Base-by-base conservation (phyloP, 2,329 filamentous ascomycete genomes). In the Ophiocordyceps camponoti-floridani region DNA sequence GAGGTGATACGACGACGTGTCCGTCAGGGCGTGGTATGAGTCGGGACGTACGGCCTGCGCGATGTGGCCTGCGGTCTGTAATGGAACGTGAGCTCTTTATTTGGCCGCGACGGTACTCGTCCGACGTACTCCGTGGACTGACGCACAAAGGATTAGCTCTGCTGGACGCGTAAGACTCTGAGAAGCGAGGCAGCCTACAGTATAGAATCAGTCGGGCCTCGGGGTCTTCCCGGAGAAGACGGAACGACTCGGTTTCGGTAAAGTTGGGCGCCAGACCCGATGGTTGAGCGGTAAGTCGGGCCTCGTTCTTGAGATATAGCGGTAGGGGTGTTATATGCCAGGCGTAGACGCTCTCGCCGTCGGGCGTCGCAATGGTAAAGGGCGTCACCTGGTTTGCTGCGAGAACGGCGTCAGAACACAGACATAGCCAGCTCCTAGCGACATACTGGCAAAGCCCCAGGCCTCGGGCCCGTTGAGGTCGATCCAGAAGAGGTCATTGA, bases 251-350 rank as follows among this genome's bases (percentile, higher is more conserved):
- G 0, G 72, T 72, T 13, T 65, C 54, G 3, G 69, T 72, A 45
- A 84, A 67, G 49, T 82, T 69, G 2, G 62, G 43, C 18, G 63
- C 67, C 18, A 73, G 59, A 0, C 72, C 73, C 2, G 64, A 59
- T 6, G 63, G 59, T 51, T 77, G 70, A 5, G 62, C 59, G 37
- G 73, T 64, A 12, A 93, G 64, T 13, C 66, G 64, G 19, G 69
- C 62, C 54, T 93, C 82, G 53, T 94, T 73, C 51, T 81, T 69
- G 7, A 77, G 67, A 58, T 93, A 94, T 0, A 85, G 66, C 44
- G 81, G 77, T 7, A 93, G 62, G 0, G 89, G 89, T 43, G 95
- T 65, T 45, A 96, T 72, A 56, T 95, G 89, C 89, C 89, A 96
- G 26, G 83, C 84, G 56, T 91, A 93, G 16, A 96, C 65, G 2